phyloP scores from a whole-genome alignment of 2,329 filamentous ascomycete genomes.

The Fusarium liriodendri region DNA sequence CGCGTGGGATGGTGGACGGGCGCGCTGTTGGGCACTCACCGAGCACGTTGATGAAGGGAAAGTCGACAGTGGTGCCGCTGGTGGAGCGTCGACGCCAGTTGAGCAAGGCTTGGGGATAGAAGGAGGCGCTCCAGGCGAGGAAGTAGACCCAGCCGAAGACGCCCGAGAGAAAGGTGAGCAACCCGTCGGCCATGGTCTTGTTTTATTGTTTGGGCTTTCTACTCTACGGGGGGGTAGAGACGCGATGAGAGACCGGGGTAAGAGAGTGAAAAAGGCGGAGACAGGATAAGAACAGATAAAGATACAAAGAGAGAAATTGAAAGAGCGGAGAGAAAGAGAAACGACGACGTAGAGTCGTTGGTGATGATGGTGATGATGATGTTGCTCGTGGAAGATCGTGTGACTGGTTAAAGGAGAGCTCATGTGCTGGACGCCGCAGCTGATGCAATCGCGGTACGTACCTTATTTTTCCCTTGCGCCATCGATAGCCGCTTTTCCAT shows the following conservation, averaged over 20 bases:
- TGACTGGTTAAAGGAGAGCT: constrained; percentile 20
- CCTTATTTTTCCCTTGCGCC: neutral
- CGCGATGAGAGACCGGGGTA: neutral
- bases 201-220: neutral
- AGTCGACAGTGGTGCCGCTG: constrained; percentile 87
- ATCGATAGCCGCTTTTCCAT: neutral
- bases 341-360: neutral
- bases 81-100: constrained; percentile 84
- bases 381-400: constrained; percentile 21
- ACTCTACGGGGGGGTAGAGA: neutral
- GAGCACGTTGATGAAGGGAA: constrained; percentile 78
- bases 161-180: constrained; percentile 64
- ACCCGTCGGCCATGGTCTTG: constrained; percentile 41
- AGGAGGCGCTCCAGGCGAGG: constrained; percentile 84
- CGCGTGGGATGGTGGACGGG: neutral
- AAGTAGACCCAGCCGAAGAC: constrained; percentile 82
- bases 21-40: constrained; percentile 53
- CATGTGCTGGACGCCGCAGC: constrained; percentile 20
- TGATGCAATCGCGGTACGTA: constrained; percentile 36
- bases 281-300: neutral
- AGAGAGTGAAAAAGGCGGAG: neutral
- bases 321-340: neutral
- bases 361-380: constrained; percentile 4
- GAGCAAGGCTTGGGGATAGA: constrained; percentile 89
- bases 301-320: neutral